Evolutionary conservation across 2,329 filamentous ascomycete species (phyloP), one percentile per base, ranked within the genome.

Genomic region (Echinosphaeria canescens): DNA sequence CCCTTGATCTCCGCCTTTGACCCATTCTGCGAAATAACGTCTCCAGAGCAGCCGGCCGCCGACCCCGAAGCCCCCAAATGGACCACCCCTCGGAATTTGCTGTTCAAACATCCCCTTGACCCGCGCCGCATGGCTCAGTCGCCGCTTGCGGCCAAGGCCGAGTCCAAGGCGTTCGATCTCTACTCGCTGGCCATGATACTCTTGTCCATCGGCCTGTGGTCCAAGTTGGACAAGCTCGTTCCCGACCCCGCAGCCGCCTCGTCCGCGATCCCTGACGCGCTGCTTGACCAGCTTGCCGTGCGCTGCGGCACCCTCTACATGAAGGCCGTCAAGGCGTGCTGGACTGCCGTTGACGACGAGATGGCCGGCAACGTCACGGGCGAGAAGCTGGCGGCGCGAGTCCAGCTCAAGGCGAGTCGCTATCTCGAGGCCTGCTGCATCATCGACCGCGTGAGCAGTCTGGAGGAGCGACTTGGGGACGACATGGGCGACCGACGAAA

Each of bases 181-280:
- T 81, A 81, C 42, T 71, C 74, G 5, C 53, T 85, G 2, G 74
- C 74, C 12, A 63, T 81, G 49, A 50, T 81, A 4, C 55, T 85
- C 1, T 53, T 82, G 3, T 78, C 78, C 5, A 67, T 84, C 28
- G 78, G 78, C 5, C 48, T 84, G 7, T 85, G 78, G 78, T 67
- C 63, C 4, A 70, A 66, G 9, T 53, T 81, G 0, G 62, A 67
- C 29, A 51, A 56, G 12, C 47, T 69, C 0, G 51, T 56, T 1
- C 6, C 7, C 7, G 7, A 10, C 17, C 44, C 56, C 0, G 47
- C 50, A 20, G 51, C 39, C 38, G 55, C 45, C 24, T 47, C 49
- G 0, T 44, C 67, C 10, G 57, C 58, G 39, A 61, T 76, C 15
- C 50, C 63, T 1, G 64, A 71, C 32, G 62, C 71, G 15, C 57